phyloP scores from a whole-genome alignment of 2,329 filamentous ascomycete genomes.

The Aspergillus piperis region DNA sequence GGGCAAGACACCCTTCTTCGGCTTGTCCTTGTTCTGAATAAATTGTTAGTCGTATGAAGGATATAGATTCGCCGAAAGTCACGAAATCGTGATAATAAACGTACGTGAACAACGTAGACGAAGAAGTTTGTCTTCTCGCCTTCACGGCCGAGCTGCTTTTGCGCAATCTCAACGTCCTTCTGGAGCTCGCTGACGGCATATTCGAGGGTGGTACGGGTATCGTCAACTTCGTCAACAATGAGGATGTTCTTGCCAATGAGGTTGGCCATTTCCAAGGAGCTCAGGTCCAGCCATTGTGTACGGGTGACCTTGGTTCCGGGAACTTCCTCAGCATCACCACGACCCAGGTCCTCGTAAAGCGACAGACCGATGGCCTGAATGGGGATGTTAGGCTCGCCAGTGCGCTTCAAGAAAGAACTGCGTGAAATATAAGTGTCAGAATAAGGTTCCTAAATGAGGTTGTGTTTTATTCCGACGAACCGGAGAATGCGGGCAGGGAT shows the following conservation, averaged over 20 bases:
- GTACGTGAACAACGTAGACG: slow-evolving; percentile 91
- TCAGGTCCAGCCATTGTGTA: slow-evolving; percentile 96
- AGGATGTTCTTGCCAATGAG: slow-evolving; percentile 87
- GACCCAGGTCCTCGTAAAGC: slow-evolving; percentile 82
- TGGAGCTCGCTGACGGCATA: slow-evolving; percentile 90
- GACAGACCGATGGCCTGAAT: slow-evolving; percentile 99
- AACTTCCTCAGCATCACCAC: slow-evolving; percentile 66
- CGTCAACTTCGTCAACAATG: slow-evolving; percentile 94
- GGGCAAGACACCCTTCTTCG: slow-evolving; percentile 86
- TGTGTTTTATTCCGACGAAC: slow-evolving; percentile 36
- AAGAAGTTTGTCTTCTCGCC: slow-evolving; percentile 80
- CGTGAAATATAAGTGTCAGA: slow-evolving; percentile 14
- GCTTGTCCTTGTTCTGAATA: slow-evolving; percentile 88
- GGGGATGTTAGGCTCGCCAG: slow-evolving; percentile 87
- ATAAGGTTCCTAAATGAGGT: neutral
- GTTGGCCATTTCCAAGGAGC: slow-evolving; percentile 81
- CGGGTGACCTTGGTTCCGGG: slow-evolving; percentile 93
- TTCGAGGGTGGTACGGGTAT: slow-evolving; percentile 90
- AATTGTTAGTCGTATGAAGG: neutral
- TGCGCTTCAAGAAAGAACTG: slow-evolving; percentile 86
- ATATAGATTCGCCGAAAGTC: neutral
- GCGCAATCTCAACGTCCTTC: slow-evolving; percentile 87
- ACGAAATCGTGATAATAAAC: slow-evolving; percentile 33
- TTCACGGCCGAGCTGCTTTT: slow-evolving; percentile 68
- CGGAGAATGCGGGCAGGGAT: slow-evolving; percentile 95